phyloP scores from a whole-genome alignment of 768 basidiomycete species.

The Postia placenta region DNA sequence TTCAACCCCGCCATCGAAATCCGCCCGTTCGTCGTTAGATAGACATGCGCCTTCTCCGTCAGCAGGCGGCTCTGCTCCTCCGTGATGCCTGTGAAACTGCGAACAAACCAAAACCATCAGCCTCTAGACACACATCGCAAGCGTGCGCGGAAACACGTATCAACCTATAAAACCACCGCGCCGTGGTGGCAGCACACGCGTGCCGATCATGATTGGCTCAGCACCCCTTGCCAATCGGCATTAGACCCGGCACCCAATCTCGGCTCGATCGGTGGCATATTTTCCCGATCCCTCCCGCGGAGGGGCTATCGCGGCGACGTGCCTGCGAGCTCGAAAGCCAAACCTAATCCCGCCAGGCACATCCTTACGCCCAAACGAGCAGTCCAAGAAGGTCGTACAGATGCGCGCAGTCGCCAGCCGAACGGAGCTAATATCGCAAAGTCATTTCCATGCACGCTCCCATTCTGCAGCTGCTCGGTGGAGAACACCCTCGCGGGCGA shows the following conservation, averaged over 20 bases:
- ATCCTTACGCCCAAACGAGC: neutral
- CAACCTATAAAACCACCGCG: neutral
- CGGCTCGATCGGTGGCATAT: neutral
- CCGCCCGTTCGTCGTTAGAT: slow-evolving; percentile 80
- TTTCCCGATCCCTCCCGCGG: neutral
- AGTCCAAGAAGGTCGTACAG: neutral
- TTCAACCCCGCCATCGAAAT: slow-evolving; percentile 96
- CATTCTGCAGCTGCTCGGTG: too few relatives aligned
- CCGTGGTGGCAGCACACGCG: neutral
- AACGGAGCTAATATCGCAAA: too few relatives aligned
- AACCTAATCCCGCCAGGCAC: neutral
- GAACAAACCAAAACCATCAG: slow-evolving; percentile 12
- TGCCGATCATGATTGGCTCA: neutral
- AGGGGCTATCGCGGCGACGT: too few relatives aligned
- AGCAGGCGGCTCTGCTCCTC: slow-evolving; percentile 59
- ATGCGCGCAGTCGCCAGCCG: too few relatives aligned
- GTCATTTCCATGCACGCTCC: too few relatives aligned
- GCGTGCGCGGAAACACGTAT: neutral
- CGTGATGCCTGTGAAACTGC: slow-evolving; percentile 80
- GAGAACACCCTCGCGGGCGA: too few relatives aligned
- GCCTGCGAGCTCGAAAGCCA: too few relatives aligned
- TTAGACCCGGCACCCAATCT: neutral
- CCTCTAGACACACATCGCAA: neutral
- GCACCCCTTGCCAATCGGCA: neutral
- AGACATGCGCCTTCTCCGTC: slow-evolving; percentile 71